Conservation (phyloP, 1,284 basidiomycete species). For the Takashimella koratensis region DNA sequence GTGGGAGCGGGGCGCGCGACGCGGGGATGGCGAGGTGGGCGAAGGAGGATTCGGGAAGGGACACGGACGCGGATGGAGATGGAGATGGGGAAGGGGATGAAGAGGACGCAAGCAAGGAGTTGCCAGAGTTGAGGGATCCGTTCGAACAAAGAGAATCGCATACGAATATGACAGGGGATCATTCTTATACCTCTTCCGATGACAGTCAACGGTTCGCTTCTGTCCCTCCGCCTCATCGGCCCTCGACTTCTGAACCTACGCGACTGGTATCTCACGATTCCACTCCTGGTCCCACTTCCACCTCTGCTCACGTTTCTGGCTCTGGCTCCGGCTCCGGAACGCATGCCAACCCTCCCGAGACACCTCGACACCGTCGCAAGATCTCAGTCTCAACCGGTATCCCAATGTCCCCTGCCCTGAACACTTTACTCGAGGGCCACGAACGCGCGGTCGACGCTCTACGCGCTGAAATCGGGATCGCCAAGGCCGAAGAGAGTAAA, state of each 20-base stretch:
- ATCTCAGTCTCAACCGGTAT: slow-evolving; percentile 18
- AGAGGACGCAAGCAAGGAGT: not conserved
- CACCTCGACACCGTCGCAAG: slow-evolving; percentile 19
- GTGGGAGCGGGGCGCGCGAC: not conserved
- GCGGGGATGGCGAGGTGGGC: no score
- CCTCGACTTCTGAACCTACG: not conserved
- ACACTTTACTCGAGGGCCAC: slow-evolving; percentile 28
- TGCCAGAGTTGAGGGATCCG: not conserved
- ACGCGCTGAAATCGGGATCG: slow-evolving; percentile 38
- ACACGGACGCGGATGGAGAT: not conserved
- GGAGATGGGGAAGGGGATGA: not conserved
- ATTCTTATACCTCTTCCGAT: not conserved
- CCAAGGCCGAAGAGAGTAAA: slow-evolving; percentile 41
- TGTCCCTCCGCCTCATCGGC: not conserved
- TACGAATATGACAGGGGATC: not conserved
- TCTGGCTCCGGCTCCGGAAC: not conserved
- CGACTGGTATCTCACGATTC: not conserved
- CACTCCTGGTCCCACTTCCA: not conserved
- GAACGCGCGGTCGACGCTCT: slow-evolving; percentile 39
- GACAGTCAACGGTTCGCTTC: not conserved
- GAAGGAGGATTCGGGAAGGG: not conserved
- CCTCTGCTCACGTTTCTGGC: not conserved
- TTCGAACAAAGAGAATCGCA: not conserved
- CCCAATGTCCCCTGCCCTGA: slow-evolving; percentile 22
- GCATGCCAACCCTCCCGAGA: not conserved